Conservation (phyloP, 2,329 filamentous ascomycete genomes). For the Botrytis cinerea region DNA sequence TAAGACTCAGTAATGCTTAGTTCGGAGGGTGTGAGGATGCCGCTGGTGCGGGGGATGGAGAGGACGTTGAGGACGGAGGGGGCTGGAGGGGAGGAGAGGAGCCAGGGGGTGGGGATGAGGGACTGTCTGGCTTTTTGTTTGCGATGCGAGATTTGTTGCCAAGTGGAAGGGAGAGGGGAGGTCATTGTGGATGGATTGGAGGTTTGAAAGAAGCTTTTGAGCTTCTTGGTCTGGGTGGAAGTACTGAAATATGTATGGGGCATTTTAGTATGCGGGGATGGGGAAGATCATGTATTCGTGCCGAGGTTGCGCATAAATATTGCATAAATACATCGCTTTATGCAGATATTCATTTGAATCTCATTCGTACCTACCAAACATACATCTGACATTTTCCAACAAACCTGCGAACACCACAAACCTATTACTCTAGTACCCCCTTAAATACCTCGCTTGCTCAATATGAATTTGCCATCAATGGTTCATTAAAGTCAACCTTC, state of each 20-base stretch:
- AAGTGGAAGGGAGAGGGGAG: not conserved
- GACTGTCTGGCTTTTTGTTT: not conserved
- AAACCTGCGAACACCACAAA: not conserved
- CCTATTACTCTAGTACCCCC: not conserved
- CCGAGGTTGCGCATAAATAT: not conserved
- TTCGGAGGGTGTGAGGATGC: not conserved
- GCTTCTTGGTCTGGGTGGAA: not conserved
- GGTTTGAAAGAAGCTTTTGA: not conserved
- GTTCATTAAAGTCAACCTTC: not conserved
- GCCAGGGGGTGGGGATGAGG: not conserved
- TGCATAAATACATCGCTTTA: not conserved
- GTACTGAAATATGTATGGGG: not conserved
- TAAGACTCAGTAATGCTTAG: not conserved
- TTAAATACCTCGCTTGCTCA: not conserved
- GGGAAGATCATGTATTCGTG: not conserved
- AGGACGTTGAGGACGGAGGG: not conserved
- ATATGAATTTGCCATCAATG: not conserved
- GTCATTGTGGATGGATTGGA: not conserved
- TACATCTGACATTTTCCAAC: not conserved
- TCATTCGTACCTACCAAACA: not conserved
- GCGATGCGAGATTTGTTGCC: not conserved
- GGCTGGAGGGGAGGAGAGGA: not conserved
- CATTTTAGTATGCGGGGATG: not conserved
- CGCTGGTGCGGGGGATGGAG: not conserved
- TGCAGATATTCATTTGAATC: not conserved